Percentiles rank a stretch among this genome's conserved stretches.
phyloP scores from a whole-genome alignment of 805 yeast genomes.

The Brettanomyces nanus region DNA sequence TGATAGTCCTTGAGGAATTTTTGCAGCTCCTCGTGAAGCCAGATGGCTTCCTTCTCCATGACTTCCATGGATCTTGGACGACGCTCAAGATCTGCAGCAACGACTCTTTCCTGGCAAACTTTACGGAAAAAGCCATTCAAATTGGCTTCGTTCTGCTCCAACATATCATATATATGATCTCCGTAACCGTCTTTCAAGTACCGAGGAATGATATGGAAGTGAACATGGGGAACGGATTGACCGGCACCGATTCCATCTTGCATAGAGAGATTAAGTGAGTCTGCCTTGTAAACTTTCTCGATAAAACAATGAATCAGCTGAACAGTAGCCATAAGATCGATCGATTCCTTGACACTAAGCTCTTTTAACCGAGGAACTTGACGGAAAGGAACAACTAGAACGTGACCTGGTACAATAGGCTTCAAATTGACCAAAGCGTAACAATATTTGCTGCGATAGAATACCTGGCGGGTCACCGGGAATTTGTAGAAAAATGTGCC shows the following conservation, averaged over 20 bases:
- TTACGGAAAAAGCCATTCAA: constrained; percentile 30
- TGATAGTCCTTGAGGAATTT: constrained; percentile 15
- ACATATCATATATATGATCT: constrained; percentile 61
- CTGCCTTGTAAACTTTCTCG: constrained; percentile 61
- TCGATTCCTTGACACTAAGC: constrained; percentile 59
- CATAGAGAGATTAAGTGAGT: constrained; percentile 79
- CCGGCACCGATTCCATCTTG: constrained; percentile 98
- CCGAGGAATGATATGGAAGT: constrained; percentile 90
- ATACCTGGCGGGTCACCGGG: constrained; percentile 49
- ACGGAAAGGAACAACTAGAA: constrained; percentile 77
- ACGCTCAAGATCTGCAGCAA: constrained; percentile 46
- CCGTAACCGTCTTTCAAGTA: constrained; percentile 50
- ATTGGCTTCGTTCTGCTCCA: constrained; percentile 51
- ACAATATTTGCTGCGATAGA: constrained; percentile 51
- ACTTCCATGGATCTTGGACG: constrained; percentile 47
- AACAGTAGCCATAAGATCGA: constrained; percentile 71
- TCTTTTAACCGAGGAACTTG: constrained; percentile 60
- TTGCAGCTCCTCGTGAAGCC: constrained; percentile 37
- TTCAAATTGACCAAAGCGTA: constrained; percentile 86
- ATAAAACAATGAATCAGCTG: constrained; percentile 67
- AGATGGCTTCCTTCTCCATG: constrained; percentile 66
- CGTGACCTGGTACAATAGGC: constrained; percentile 94
- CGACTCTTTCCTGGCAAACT: constrained; percentile 19
- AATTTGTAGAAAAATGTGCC: constrained; percentile 44
- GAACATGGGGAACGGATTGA: constrained; percentile 92